Percentiles rank a stretch among this genome's conserved stretches.
These are phyloP conservation scores for Epichloe brachyelytri DNA, from an alignment of 2,329 filamentous ascomycete species.

Conservation along the genomic window DNA sequence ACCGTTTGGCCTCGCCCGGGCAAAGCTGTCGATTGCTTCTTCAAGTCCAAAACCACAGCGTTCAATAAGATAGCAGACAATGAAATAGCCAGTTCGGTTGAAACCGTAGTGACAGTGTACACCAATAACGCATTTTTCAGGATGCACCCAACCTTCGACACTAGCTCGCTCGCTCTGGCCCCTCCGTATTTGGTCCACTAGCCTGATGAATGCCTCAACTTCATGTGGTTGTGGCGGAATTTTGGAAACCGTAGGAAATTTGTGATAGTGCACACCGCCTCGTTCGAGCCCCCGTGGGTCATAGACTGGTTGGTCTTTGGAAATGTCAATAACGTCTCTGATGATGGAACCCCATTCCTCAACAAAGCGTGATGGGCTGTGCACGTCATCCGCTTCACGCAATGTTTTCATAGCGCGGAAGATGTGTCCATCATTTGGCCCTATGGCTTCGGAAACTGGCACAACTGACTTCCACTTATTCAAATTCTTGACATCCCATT, in stretches of 20 bases:
- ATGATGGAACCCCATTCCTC: conserved; percentile 52
- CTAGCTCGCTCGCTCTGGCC: conserved; percentile 29
- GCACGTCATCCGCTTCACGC: conserved; percentile 72
- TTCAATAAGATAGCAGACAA: conserved; percentile 85
- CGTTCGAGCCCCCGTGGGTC: conserved; percentile 58
- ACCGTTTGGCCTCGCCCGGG: conserved; percentile 58
- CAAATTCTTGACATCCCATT: conserved; percentile 97
- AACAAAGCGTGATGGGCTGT: conserved; percentile 64
- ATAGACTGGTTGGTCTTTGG: conserved; percentile 82
- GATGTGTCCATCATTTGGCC: conserved; percentile 33
- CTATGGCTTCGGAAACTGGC: conserved; percentile 69
- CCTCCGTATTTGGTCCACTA: conserved; percentile 47
- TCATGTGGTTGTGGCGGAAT: conserved; percentile 56
- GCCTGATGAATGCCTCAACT: conserved; percentile 38
- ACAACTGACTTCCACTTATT: conserved; percentile 75
- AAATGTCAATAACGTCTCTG: conserved; percentile 77
- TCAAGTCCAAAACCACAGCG: conserved; percentile 56
- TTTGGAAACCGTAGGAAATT: conserved; percentile 87
- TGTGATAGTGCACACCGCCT: conserved; percentile 60
- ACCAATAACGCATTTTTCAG: conserved; percentile 44
- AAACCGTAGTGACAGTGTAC: conserved; percentile 96
- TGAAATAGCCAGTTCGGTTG: conserved; percentile 85
- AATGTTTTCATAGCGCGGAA: conserved; percentile 92
- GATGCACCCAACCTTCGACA: conserved; percentile 28
- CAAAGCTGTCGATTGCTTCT: conserved; percentile 70